Conservation (phyloP, 805 yeast species). For the Myxozyma neotropica region DNA sequence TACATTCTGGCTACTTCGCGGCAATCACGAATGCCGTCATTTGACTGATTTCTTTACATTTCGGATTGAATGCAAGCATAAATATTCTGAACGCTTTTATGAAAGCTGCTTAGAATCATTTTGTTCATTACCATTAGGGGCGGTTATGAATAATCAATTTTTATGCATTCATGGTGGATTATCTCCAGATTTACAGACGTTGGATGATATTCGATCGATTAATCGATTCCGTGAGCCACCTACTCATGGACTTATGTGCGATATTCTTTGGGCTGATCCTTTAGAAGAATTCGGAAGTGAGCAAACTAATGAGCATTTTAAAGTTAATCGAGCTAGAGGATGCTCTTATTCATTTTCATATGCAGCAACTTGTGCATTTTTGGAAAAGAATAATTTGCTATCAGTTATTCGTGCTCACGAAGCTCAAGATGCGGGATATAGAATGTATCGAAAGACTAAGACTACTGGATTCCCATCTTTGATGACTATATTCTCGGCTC, state of each 20-base stretch:
- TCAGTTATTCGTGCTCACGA: conserved; percentile 95
- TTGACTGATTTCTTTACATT: conserved; percentile 92
- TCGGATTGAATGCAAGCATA: conserved; percentile 85
- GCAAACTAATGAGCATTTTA: conserved; percentile 48
- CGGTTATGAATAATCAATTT: conserved; percentile 89
- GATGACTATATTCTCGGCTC: conserved; percentile 91
- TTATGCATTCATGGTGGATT: conserved; percentile 97
- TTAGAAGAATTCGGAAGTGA: conserved; percentile 81
- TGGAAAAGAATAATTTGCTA: conserved; percentile 73
- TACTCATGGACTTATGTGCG: conserved; percentile 90
- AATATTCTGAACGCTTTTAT: conserved; percentile 67
- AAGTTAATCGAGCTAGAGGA: conserved; percentile 77
- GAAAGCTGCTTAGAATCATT: conserved; percentile 76
- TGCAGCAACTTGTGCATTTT: conserved; percentile 75
- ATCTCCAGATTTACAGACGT: conserved; percentile 75
- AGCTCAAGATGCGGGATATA: conserved; percentile 95
- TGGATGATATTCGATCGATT: conserved; percentile 67
- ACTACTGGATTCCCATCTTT: conserved; percentile 87
- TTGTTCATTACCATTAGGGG: conserved; percentile 87
- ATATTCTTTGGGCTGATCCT: conserved; percentile 95
- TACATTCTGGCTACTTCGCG: conserved; percentile 80
- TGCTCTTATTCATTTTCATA: conserved; percentile 91
- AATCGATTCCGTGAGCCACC: conserved; percentile 93
- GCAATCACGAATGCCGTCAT: conserved; percentile 94
- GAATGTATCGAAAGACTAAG: conserved; percentile 86